A percentile compares a stretch with the other conserved stretches of the same genome.
These are phyloP conservation scores for Tetrapisispora namnaoensis DNA, from an alignment of 805 yeast species.

Conservation along the genomic window DNA sequence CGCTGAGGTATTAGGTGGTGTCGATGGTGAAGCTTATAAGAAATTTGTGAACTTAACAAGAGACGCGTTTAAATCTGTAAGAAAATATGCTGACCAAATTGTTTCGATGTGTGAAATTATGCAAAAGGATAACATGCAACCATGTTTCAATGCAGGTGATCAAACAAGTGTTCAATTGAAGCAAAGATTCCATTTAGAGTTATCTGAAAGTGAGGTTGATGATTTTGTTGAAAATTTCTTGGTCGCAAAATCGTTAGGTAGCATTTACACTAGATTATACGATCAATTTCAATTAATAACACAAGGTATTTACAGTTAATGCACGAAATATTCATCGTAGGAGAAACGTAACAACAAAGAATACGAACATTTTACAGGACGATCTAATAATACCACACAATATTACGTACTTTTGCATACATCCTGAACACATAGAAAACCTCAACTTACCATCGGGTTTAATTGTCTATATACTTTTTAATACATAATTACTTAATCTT, in stretches of 20 bases:
- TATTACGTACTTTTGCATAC: background rate
- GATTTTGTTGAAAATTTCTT: slow-evolving; percentile 66
- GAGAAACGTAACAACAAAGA: background rate
- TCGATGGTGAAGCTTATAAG: slow-evolving; percentile 48
- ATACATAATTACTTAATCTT: no score
- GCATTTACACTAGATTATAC: slow-evolving; percentile 81
- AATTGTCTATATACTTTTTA: background rate
- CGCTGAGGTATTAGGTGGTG: slow-evolving; percentile 78
- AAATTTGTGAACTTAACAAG: slow-evolving; percentile 56
- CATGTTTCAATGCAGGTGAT: slow-evolving; percentile 85
- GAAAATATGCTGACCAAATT: slow-evolving; percentile 65
- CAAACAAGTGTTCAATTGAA: slow-evolving; percentile 68
- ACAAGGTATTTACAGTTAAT: slow-evolving; percentile 78
- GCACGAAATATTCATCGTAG: no score
- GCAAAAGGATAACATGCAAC: slow-evolving; percentile 84
- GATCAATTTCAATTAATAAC: slow-evolving; percentile 93
- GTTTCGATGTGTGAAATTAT: slow-evolving; percentile 82
- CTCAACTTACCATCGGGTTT: background rate
- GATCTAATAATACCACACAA: no score
- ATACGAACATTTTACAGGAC: no score
- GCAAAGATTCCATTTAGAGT: slow-evolving; percentile 72
- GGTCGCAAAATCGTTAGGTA: slow-evolving; percentile 75
- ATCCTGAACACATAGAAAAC: background rate
- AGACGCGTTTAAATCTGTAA: slow-evolving; percentile 61
- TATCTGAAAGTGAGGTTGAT: slow-evolving; percentile 56